Evolutionary conservation across 1,139 yeast species (phyloP).

Genomic region (Protomyces gravidus): DNA sequence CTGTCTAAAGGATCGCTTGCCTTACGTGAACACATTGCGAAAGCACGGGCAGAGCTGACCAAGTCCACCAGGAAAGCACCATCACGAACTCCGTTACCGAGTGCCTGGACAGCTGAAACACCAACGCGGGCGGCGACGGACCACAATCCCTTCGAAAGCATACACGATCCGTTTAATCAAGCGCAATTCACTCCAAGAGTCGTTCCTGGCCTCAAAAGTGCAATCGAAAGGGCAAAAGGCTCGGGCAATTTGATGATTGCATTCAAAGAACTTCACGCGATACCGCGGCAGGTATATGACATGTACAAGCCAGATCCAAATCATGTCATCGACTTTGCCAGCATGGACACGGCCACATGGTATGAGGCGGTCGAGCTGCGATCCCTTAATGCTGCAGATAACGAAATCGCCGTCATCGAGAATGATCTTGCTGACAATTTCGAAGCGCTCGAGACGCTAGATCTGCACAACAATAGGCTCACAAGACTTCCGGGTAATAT

Average conservation of each 20-base stretch:
- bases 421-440: neutral
- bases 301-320: conserved; percentile 26
- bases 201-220: neutral
- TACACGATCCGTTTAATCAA: conserved; percentile 24
- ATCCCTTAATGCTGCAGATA: conserved; percentile 15
- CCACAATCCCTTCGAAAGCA: conserved; percentile 8
- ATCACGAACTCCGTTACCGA: neutral
- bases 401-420: conserved; percentile 5
- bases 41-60: conserved; percentile 16
- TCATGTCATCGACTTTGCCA: conserved; percentile 23
- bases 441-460: conserved; percentile 9
- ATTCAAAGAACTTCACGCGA: neutral
- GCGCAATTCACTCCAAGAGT: neutral
- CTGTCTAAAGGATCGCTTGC: conserved; percentile 3
- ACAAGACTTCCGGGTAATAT: neutral
- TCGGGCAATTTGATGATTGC: conserved; percentile 17
- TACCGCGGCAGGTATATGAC: conserved; percentile 11
- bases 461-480: conserved; percentile 19
- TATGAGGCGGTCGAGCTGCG: conserved; percentile 17
- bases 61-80: conserved; percentile 6
- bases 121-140: neutral
- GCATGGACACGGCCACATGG: conserved; percentile 7
- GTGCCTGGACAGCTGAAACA: neutral
- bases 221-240: conserved; percentile 3
- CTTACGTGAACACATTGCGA: conserved; percentile 19